Evolutionary conservation across 2,329 filamentous ascomycete species (phyloP).

Genomic region (Sporothrix pseudoabietina): DNA sequence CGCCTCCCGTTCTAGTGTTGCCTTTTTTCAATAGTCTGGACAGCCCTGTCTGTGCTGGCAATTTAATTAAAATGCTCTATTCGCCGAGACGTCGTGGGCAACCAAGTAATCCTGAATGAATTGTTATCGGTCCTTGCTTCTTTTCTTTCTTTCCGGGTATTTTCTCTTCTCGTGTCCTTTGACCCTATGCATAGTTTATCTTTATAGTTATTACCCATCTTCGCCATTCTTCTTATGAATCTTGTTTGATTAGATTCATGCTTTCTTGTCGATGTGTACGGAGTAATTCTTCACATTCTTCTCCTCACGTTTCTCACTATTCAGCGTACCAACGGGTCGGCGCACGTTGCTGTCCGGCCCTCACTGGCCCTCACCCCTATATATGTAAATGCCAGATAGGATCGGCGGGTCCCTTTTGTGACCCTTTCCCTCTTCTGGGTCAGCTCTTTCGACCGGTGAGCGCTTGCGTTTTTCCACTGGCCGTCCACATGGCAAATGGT

Average conservation of each 20-base stretch:
- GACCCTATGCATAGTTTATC: background rate
- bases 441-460: conserved; percentile 19
- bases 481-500: conserved; percentile 20
- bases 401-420: background rate
- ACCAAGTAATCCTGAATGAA: background rate
- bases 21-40: background rate
- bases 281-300: background rate
- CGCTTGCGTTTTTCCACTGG: conserved; percentile 15
- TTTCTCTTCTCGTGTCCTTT: background rate
- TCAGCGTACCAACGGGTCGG: background rate
- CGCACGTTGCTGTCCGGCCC: background rate
- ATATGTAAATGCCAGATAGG: background rate
- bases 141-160: background rate
- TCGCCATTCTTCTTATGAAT: background rate
- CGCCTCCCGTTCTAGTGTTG: background rate
- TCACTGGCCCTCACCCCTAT: background rate
- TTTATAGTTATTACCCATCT: too few species aligned
- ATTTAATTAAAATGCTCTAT: conserved; percentile 9
- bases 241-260: background rate
- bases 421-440: background rate
- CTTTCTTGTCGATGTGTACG: background rate
- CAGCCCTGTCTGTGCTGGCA: background rate
- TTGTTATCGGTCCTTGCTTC: background rate
- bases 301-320: background rate
- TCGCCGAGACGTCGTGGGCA: background rate